Percentiles rank a stretch among this genome's conserved stretches.
Evolutionary conservation across 768 basidiomycete species (phyloP).

Genomic region (Xerocomellus intermedius): DNA sequence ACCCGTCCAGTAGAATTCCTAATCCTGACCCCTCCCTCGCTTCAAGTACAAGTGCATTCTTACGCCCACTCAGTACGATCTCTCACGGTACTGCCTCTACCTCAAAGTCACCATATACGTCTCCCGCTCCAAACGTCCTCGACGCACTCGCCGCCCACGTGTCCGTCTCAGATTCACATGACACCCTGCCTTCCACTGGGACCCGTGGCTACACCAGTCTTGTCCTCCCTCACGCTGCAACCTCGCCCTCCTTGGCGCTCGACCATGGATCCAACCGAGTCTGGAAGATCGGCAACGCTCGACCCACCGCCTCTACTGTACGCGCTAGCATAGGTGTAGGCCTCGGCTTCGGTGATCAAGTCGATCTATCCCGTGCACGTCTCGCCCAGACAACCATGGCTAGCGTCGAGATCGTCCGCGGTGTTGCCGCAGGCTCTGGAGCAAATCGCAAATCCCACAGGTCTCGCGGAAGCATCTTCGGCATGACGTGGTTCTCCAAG

Average conservation of each 20-base stretch:
- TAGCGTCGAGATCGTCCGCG: constrained; percentile 74
- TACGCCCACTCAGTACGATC: constrained; percentile 13
- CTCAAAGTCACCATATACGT: constrained; percentile 33
- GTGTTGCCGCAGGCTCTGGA: constrained; percentile 36
- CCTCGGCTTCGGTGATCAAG: constrained; percentile 41
- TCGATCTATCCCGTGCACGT: constrained; percentile 75
- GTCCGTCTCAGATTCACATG: constrained; percentile 24
- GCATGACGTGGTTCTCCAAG: constrained; percentile 32
- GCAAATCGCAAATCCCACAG: constrained; percentile 16
- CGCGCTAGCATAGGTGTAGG: constrained; percentile 26
- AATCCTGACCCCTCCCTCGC: constrained; percentile 1
- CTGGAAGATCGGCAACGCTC: constrained; percentile 25
- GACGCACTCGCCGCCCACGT: constrained; percentile 34
- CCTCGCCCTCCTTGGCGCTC: constrained; percentile 20
- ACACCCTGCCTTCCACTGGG: constrained; percentile 43
- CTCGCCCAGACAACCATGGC: constrained; percentile 89
- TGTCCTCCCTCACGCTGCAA: constrained; percentile 44
- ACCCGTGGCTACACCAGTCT: constrained; percentile 58
- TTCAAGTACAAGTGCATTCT: constrained; percentile 8
- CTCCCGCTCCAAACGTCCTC: constrained; percentile 29
- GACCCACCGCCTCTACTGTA: constrained; percentile 11
- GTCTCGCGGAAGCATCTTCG: constrained; percentile 25
- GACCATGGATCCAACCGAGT: constrained; percentile 16
- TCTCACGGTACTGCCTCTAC: constrained; percentile 20
- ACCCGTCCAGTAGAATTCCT: background rate